Evolutionary conservation across 139 green algal species (phyloP).

Genomic region (Pleodorina starrii): DNA sequence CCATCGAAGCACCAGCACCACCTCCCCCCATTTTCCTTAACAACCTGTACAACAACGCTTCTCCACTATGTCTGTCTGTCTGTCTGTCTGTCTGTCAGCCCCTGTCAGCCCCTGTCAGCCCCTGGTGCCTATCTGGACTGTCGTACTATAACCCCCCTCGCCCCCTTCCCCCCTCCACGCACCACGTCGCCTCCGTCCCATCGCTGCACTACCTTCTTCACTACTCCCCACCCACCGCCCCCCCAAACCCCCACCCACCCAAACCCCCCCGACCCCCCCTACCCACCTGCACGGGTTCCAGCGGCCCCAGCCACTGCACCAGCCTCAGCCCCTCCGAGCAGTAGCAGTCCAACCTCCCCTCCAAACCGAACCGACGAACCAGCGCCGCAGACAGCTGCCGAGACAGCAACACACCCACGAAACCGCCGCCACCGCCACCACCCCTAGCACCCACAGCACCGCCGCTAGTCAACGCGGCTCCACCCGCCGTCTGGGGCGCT

Average conservation of each 20-base stretch:
- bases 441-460: not conserved
- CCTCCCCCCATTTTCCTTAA: no score
- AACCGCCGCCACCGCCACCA: slow-evolving; percentile 5
- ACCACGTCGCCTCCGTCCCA: not conserved
- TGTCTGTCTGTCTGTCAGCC: no score
- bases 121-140: no score
- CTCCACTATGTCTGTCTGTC: no score
- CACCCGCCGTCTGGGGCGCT: no score
- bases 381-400: slow-evolving; percentile 8
- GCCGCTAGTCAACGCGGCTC: no score
- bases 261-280: not conserved
- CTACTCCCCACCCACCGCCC: not conserved
- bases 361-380: slow-evolving; percentile 4
- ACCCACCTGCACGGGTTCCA: slow-evolving; percentile 17
- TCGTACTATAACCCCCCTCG: not conserved
- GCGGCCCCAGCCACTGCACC: slow-evolving; percentile 46
- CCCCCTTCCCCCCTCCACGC: not conserved
- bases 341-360: slow-evolving; percentile 44
- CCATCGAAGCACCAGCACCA: no score
- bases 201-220: not conserved
- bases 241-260: no score
- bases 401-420: not conserved
- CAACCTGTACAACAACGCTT: no score
- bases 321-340: slow-evolving; percentile 39
- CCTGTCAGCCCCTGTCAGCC: no score